These are phyloP conservation scores for Talaromyces sp. DNA, from an alignment of 2,329 filamentous ascomycete genomes.

Conservation along the genomic window DNA sequence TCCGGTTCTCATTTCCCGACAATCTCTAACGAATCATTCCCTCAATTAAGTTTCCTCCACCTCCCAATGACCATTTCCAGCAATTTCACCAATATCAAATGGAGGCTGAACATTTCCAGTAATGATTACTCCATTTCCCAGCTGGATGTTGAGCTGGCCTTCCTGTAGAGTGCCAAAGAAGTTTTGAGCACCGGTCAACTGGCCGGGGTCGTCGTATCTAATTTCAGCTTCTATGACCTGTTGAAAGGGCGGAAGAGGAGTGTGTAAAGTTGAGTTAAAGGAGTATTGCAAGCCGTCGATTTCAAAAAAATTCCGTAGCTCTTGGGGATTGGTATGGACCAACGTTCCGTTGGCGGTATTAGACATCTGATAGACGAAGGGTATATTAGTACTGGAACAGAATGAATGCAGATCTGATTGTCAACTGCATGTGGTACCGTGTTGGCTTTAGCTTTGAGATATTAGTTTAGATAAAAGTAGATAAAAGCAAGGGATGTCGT, in stretches of 20 bases:
- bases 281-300: neutral
- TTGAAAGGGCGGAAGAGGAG: neutral
- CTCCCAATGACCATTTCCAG: neutral
- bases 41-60: neutral
- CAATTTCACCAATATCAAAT: neutral
- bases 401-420: neutral
- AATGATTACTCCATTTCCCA: neutral
- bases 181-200: neutral
- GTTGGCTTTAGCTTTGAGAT: neutral
- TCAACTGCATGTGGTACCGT: no score
- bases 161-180: neutral
- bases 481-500: neutral
- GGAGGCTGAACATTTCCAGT: neutral
- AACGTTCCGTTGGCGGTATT: neutral
- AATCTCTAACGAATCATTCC: neutral
- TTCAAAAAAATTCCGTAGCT: neutral
- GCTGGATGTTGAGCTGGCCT: neutral
- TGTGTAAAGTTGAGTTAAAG: neutral
- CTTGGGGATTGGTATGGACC: neutral
- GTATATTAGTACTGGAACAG: neutral
- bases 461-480: neutral
- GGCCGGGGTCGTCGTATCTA: neutral
- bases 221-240: neutral
- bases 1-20: neutral
- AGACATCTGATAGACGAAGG: neutral